Percentiles rank a stretch among this genome's conserved stretches.
These are phyloP conservation scores for Barnettozyma sucrosica DNA, from an alignment of 805 yeast genomes.

Conservation along the genomic window DNA sequence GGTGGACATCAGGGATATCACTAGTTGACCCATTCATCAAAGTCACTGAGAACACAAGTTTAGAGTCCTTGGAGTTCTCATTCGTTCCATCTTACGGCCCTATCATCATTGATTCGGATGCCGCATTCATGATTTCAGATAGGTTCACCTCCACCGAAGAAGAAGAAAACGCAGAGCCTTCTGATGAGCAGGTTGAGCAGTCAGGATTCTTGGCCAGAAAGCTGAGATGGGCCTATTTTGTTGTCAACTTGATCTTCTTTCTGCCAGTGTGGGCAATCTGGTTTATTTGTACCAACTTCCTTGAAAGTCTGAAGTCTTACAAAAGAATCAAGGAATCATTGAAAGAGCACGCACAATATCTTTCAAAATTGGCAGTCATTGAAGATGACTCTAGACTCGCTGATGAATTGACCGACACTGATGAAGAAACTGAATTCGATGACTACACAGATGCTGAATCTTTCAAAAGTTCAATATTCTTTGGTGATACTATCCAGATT, in stretches of 20 bases:
- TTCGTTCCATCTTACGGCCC: constrained; percentile 52
- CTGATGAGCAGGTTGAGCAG: constrained; percentile 4
- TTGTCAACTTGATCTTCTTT: constrained; percentile 40
- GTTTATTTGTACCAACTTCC: constrained; percentile 40
- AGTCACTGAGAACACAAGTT: constrained; percentile 39
- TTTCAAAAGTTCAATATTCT: constrained; percentile 11
- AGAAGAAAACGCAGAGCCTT: not conserved
- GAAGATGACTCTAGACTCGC: constrained; percentile 4
- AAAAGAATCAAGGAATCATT: constrained; percentile 30
- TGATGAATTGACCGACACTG: constrained; percentile 2
- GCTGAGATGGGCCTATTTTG: constrained; percentile 43
- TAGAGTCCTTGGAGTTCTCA: constrained; percentile 33
- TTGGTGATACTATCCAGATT: constrained; percentile 26
- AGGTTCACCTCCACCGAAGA: constrained; percentile 13
- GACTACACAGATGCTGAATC: constrained; percentile 12
- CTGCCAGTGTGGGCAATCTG: constrained; percentile 64
- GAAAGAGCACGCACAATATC: constrained; percentile 23
- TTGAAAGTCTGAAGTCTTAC: constrained; percentile 37
- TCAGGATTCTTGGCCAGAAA: constrained; percentile 33
- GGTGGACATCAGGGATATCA: constrained; percentile 77
- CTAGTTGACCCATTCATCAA: constrained; percentile 50
- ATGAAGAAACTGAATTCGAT: constrained; percentile 4
- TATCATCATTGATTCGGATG: constrained; percentile 45
- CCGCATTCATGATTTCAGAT: constrained; percentile 33
- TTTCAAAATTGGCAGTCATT: constrained; percentile 18